Base-by-base conservation (phyloP, 176 grass and related monocot species). In the Oryza coarctata region DNA sequence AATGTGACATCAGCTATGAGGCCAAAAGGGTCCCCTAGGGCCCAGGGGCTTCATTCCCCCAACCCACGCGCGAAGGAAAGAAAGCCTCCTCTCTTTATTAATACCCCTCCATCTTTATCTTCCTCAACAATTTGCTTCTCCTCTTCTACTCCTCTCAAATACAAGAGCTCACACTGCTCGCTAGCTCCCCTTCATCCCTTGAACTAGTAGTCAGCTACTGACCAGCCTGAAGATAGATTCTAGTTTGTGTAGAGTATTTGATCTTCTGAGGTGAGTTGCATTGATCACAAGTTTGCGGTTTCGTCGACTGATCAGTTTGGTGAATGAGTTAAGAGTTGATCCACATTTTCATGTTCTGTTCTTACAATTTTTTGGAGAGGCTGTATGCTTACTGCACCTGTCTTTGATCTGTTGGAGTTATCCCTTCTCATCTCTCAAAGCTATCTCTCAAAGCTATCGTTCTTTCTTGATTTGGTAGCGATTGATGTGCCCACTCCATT, bases 1-100 rank as follows among this genome's bases (percentile, higher is more conserved):
- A 60, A 63, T 33, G 60, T 80, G 87, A 84, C 87, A 62, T 84
- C 76, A 80, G 87, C 87, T 74, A 10, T 34, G 70, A 80, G 45
- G 45, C 70, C 62, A 34, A 73, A 74, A 75, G 71, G 70, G 69
- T 67, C 61, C 70, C 65, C 70, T 57, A 75, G 61, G 86, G 75
- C 68, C 75, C 63, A 58, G 63, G 17, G 75, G 74, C 35, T 84
- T 88, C 75, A 88, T 88, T 88, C 47, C 81, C 80, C 29, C 62
- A 80, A 80, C 81, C 73, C 81, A 88, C 87, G 87, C 87, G 87
- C 76, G 82, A 80, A 73, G 75, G 87, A 80, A 80, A 84, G 76
- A 61, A 61, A 66, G 45, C 63, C 34, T 39, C 29, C 60, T 47
- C 28, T 55, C 29, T 36, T 80, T 88, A 75, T 78, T 67, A 35